A percentile compares a stretch with the other conserved stretches of the same genome.
phyloP scores from a whole-genome alignment of 202 grass and related monocot genomes.

The Setaria italica region DNA sequence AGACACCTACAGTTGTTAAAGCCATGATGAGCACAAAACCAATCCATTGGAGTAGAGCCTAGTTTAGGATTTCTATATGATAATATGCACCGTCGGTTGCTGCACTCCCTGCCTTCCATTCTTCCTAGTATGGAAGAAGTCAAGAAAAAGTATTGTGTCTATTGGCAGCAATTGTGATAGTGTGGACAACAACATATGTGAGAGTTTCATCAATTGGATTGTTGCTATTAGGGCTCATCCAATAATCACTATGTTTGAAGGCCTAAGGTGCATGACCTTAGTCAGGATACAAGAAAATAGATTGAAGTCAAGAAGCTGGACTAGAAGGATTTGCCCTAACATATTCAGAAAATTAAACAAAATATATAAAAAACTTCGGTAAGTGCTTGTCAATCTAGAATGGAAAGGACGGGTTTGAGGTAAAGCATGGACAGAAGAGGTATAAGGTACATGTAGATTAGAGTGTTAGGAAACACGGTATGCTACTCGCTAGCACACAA shows the following conservation, averaged over 20 bases:
- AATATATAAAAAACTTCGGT: not conserved
- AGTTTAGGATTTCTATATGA: not conserved
- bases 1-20: not conserved
- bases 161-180: not conserved
- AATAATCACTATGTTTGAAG: not conserved
- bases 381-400: not conserved
- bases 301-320: not conserved
- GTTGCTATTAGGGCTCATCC: not conserved
- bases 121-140: no score
- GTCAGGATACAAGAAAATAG: not conserved
- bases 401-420: not conserved
- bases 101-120: no score
- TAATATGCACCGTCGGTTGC: no score
- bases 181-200: slow-evolving; percentile 8
- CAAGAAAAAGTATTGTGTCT: no score
- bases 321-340: not conserved
- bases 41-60: not conserved
- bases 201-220: slow-evolving; percentile 21
- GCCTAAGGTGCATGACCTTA: not conserved
- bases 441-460: not conserved
- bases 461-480: no score
- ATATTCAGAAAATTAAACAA: not conserved
- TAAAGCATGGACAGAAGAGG: not conserved
- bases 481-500: no score
- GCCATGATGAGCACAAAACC: not conserved